Percentiles rank a stretch among this genome's conserved stretches.
phyloP scores from a whole-genome alignment of 306 rosid genomes.

The Dalbergia oliveri region DNA sequence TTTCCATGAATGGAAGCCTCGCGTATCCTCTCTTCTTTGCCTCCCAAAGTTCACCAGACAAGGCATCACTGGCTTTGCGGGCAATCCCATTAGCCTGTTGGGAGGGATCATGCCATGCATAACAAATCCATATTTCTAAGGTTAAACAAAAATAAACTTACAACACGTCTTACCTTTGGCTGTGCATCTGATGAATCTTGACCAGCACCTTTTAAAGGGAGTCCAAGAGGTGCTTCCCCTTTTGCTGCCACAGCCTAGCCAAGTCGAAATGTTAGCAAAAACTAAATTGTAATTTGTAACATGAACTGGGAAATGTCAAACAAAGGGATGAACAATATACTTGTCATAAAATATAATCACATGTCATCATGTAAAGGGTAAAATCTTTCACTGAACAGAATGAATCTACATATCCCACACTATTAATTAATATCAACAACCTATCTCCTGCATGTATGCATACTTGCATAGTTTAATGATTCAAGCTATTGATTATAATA shows the following conservation, averaged over 20 bases:
- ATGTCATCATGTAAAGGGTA: slow-evolving; percentile 12
- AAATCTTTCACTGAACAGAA: slow-evolving; percentile 24
- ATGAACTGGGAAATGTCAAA: slow-evolving; percentile 20
- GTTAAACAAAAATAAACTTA: slow-evolving; percentile 34
- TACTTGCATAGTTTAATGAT: slow-evolving; percentile 8
- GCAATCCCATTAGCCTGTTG: slow-evolving; percentile 79
- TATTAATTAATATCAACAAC: slow-evolving; percentile 3
- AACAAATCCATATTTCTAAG: slow-evolving; percentile 31
- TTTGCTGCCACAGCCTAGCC: slow-evolving; percentile 98
- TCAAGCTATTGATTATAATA: slow-evolving; percentile 19
- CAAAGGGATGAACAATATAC: background rate
- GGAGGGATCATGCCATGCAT: slow-evolving; percentile 34
- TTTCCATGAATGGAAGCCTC: slow-evolving; percentile 78
- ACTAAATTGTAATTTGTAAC: background rate
- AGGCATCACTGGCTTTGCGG: slow-evolving; percentile 93
- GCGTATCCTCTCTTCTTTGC: slow-evolving; percentile 88
- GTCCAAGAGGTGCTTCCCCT: slow-evolving; percentile 99
- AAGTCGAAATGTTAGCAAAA: slow-evolving; percentile 44
- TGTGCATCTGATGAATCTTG: slow-evolving; percentile 94
- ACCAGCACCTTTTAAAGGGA: slow-evolving; percentile 96
- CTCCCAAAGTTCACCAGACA: slow-evolving; percentile 98
- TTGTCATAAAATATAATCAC: slow-evolving; percentile 32
- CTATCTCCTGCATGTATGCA: background rate
- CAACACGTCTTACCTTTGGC: slow-evolving; percentile 59
- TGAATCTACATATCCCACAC: slow-evolving; percentile 21